Conservation (phyloP, 352 stramenopile species). For the Globisporangium perplexum region DNA sequence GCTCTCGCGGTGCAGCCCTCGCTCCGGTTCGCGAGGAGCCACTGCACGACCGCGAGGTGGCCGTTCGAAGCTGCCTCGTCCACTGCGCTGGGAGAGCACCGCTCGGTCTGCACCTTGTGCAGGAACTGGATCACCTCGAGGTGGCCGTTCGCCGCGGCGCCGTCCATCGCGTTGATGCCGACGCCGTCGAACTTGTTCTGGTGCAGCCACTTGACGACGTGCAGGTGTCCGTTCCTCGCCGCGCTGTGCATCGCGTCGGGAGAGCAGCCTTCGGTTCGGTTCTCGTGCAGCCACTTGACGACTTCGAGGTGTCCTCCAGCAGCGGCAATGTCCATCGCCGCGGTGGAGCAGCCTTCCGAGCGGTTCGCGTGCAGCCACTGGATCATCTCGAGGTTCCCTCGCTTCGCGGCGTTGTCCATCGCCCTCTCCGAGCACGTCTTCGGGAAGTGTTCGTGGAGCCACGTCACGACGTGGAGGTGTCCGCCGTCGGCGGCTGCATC, state of each 20-base stretch:
- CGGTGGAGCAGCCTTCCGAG: background rate
- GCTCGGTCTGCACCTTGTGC: background rate
- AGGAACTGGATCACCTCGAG: background rate
- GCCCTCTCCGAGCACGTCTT: background rate
- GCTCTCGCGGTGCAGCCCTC: background rate
- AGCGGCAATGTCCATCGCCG: background rate
- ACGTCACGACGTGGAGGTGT: background rate
- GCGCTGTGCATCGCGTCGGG: background rate
- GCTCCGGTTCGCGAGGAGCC: background rate
- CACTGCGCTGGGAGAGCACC: background rate
- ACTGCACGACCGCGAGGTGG: background rate
- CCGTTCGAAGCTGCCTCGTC: background rate
- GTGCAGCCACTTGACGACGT: conserved; percentile 2
- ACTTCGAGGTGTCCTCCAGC: background rate
- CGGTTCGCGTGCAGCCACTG: conserved; percentile 2
- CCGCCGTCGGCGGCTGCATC: background rate
- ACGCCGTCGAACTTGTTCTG: background rate
- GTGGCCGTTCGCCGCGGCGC: background rate
- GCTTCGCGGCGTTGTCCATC: background rate
- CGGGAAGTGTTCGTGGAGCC: conserved; percentile 1
- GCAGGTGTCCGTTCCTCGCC: background rate
- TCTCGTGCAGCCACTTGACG: conserved; percentile 1
- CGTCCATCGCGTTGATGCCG: background rate
- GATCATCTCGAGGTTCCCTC: conserved; percentile 1
- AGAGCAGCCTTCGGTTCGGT: background rate